Base-by-base conservation (phyloP, 2,329 filamentous ascomycete genomes). In the Paramyrothecium roridum region DNA sequence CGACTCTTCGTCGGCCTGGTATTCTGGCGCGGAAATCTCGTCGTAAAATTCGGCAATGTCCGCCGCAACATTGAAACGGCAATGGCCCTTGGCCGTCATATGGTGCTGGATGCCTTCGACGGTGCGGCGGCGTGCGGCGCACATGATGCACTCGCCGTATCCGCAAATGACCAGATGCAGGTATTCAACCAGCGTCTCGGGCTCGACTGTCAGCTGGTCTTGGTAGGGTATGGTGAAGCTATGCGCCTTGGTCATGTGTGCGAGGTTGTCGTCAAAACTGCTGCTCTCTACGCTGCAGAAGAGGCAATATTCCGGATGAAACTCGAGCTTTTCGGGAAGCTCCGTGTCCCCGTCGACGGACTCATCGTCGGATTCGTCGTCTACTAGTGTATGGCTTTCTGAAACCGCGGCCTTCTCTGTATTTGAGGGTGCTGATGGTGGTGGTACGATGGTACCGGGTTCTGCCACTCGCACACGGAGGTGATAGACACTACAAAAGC, bases 141-240 rank as follows among this genome's bases (percentile, higher is more conserved):
- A 84, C 19, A 72, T 72, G 26, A 84, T 70, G 56, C 81, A 84
- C 61, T 82, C 78, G 33, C 70, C 67, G 55, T 80, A 81, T 1
- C 67, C 72, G n/a, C 71, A 75, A 21, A 83, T 75, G 50, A 83
- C 66, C 3, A 80, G 69, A 54, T 77, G 73, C 1, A 83, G 63
- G 52, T 82, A 82, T 21, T 66, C 61, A 13, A 82, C 64, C 1
- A 84, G 63, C 0, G 76, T 76, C 47, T 76, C 75, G 1, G 76
- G 57, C 45, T 82, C 76, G 3, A 81, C 75, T 0, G 69, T 60
- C 1, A 84, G 65, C 10, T 70, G 63, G 1, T 74, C 62, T 49
- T 60, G 67, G 34, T 74, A 63, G 1, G 73, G 75, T 16, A 82
- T 63, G 46, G 72, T 70, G 30, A 84, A 71, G 52, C 77, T 72